A percentile compares a stretch with the other conserved stretches of the same genome.
Evolutionary conservation across 2,329 filamentous ascomycete genomes (phyloP).

Genomic region (Beauveria medogensis): DNA sequence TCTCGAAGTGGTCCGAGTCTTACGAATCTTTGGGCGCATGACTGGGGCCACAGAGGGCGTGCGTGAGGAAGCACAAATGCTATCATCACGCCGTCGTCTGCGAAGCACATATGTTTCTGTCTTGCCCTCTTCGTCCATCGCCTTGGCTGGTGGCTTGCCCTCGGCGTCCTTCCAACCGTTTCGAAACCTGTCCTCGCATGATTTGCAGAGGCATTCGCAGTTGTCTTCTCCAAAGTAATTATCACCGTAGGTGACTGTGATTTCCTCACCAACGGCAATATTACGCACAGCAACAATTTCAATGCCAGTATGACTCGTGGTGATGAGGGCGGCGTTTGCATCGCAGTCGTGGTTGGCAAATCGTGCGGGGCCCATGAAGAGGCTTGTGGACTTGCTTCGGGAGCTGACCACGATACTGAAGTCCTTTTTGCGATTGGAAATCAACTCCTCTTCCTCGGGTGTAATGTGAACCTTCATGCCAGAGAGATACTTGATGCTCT

Average conservation of each 20-base stretch:
- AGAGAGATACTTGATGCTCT: constrained; percentile 81
- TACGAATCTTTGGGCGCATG: constrained; percentile 43
- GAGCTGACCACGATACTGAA: constrained; percentile 96
- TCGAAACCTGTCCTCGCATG: constrained; percentile 64
- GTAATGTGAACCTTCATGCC: constrained; percentile 92
- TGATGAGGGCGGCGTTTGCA: constrained; percentile 82
- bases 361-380: constrained; percentile 90
- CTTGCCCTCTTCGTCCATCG: constrained; percentile 43
- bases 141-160: constrained; percentile 34
- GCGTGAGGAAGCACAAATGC: constrained; percentile 41
- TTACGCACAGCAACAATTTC: constrained; percentile 77
- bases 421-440: constrained; percentile 77
- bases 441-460: constrained; percentile 76
- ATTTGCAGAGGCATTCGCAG: constrained; percentile 85
- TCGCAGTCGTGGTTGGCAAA: constrained; percentile 97
- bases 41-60: constrained; percentile 50
- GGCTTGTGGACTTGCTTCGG: constrained; percentile 77
- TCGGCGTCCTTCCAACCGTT: constrained; percentile 73
- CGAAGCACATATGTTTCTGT: constrained; percentile 49
- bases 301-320: constrained; percentile 77
- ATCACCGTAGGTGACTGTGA: constrained; percentile 92
- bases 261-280: constrained; percentile 84
- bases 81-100: constrained; percentile 43
- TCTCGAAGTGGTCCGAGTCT: constrained; percentile 25
- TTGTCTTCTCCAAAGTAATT: constrained; percentile 95